phyloP scores from a whole-genome alignment of 768 basidiomycete species.

The Lyophyllum shimeji region DNA sequence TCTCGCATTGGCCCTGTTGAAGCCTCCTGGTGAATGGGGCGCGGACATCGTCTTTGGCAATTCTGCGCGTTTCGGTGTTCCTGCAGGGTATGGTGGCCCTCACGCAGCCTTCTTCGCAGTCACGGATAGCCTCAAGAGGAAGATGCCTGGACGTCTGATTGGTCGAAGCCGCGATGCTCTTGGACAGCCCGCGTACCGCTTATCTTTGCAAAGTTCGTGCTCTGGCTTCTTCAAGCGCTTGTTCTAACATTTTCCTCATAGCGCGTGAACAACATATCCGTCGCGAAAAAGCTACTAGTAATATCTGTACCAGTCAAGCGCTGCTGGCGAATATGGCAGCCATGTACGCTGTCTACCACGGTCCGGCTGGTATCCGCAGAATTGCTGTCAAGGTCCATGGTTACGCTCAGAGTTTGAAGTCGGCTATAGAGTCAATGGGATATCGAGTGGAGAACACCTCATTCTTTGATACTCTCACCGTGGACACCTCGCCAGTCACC shows the following conservation, averaged over 20 bases:
- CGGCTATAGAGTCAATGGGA: conserved; percentile 67
- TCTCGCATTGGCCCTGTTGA: conserved; percentile 87
- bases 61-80: conserved; percentile 95
- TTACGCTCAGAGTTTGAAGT: conserved; percentile 75
- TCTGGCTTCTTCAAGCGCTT: neutral
- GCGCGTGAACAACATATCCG: conserved; percentile 97
- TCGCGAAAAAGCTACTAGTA: conserved; percentile 96
- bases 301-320: conserved; percentile 97
- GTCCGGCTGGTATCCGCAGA: conserved; percentile 77
- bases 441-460: conserved; percentile 67
- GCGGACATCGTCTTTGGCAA: conserved; percentile 96
- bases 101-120: conserved; percentile 98
- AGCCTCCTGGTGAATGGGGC: conserved; percentile 98
- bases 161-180: conserved; percentile 84
- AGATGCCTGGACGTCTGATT: conserved; percentile 98
- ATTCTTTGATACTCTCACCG: conserved; percentile 91
- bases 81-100: conserved; percentile 95
- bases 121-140: conserved; percentile 88
- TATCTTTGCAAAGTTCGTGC: conserved; percentile 88
- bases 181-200: conserved; percentile 86
- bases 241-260: conserved; percentile 26
- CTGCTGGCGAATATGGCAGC: conserved; percentile 99
- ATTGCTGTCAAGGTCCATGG: conserved; percentile 93
- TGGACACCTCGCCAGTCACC: conserved; percentile 66
- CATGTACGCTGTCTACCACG: conserved; percentile 98